Percentiles rank a stretch among this genome's conserved stretches.
Conservation (phyloP, 2,329 filamentous ascomycete genomes). For the Arachnopeziza araneosa region DNA sequence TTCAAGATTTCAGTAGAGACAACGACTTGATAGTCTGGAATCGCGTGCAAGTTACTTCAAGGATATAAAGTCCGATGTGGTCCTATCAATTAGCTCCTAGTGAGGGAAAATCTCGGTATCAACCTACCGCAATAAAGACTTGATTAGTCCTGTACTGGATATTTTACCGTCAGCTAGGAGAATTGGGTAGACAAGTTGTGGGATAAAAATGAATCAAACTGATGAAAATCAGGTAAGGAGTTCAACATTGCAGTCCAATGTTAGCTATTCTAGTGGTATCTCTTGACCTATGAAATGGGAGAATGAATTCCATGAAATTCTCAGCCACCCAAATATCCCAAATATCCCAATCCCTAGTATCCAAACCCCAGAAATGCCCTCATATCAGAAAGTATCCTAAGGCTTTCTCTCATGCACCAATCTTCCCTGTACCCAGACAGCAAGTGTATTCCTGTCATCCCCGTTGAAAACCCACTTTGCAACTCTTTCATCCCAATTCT, state of each 20-base stretch:
- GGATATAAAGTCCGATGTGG: too few species aligned
- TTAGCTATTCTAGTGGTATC: neutral
- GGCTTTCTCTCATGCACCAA: conserved; percentile 60
- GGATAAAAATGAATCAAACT: neutral
- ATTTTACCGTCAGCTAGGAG: too few species aligned
- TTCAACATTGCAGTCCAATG: neutral
- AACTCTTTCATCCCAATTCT: conserved; percentile 78
- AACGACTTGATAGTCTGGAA: too few species aligned
- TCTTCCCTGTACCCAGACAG: conserved; percentile 83
- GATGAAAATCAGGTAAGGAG: neutral
- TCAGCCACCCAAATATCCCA: neutral
- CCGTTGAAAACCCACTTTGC: conserved; percentile 95
- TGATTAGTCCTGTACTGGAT: too few species aligned
- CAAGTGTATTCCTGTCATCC: conserved; percentile 83
- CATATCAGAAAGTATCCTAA: neutral
- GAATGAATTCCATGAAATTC: neutral
- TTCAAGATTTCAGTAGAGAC: too few species aligned
- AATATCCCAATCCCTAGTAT: neutral
- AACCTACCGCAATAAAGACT: too few species aligned
- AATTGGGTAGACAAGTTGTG: neutral
- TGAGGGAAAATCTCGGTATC: too few species aligned
- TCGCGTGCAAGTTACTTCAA: too few species aligned
- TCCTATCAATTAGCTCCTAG: too few species aligned
- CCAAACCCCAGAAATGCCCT: neutral
- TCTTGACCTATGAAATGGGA: neutral